Base-by-base conservation (phyloP, 345 rosid species). In the Boechera retrofracta region DNA sequence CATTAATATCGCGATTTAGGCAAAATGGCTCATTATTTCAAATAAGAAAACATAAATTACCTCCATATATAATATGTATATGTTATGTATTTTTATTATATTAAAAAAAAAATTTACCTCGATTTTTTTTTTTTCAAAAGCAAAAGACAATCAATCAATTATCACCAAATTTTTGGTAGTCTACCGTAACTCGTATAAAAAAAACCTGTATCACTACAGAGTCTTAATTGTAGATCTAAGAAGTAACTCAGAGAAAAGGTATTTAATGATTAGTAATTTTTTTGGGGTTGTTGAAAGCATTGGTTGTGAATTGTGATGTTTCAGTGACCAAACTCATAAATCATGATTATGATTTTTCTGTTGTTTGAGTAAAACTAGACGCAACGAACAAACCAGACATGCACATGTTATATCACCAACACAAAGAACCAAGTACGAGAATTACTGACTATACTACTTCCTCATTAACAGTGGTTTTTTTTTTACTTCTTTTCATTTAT, bases 371-470 rank as follows among this genome's bases (percentile, higher is more conserved):
- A 29, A 78, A 78, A 78, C 55, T 52, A 72, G 77, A 78, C 77
- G 81, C 73, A 72, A 72, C 68, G 73, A 78, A 72, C 73, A 66
- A 55, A 72, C 77, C 77, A 73, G 47, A 60, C 81, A 78, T 72
- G 77, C 81, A 78, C 81, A 72, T 72, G 81, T 71, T 71, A 57
- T 64, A 71, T 78, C 80, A 76, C 69, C 73, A 54, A 75, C 70
- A 53, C 47, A 62, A 62, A 54, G 28, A 69, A 69, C 75, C 71
- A 69, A 54, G 75, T 70, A 69, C 80, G 58, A 69, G 70, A 77
- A 33, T 4, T 24, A 59, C 80, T 77, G 71, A 62, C 65, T 44
- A 2, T 44, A 2, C 66, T 45, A 69, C 80, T 70, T 54, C 59
- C 66, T 63, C 75, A 62, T 77, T 55, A 77, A 77, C 71, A 77